phyloP scores from a whole-genome alignment of 768 basidiomycete genomes.

The Mycena vitilis region DNA sequence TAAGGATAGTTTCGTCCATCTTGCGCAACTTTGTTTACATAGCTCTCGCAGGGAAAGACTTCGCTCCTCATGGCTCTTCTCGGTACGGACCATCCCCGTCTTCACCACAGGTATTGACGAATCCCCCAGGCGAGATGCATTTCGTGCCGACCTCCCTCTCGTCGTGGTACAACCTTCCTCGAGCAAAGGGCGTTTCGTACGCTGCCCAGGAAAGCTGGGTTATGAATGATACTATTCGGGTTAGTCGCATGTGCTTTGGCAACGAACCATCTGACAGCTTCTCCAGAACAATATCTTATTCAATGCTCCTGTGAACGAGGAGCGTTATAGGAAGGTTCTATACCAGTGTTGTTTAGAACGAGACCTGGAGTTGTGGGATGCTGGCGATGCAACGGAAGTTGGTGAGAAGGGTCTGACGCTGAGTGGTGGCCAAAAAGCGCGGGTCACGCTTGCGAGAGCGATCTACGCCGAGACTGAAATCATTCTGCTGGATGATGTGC shows the following conservation, averaged over 20 bases:
- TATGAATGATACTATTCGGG: constrained; percentile 80
- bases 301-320: constrained; percentile 79
- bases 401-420: constrained; percentile 62
- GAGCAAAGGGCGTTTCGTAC: constrained; percentile 77
- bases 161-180: constrained; percentile 78
- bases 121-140: constrained; percentile 69
- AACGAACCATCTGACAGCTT: neutral
- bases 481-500: constrained; percentile 80
- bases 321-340: constrained; percentile 81
- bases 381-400: constrained; percentile 76
- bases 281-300: constrained; percentile 83
- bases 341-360: constrained; percentile 79
- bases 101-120: neutral
- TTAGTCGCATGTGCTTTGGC: constrained; percentile 34
- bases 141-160: constrained; percentile 61
- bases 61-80: constrained; percentile 74
- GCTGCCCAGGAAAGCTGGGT: constrained; percentile 91
- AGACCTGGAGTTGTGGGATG: constrained; percentile 77
- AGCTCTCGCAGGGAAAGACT: constrained; percentile 61
- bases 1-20: neutral
- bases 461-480: constrained; percentile 65
- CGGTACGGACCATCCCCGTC: constrained; percentile 44
- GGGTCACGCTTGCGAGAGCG: constrained; percentile 60
- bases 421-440: constrained; percentile 60
- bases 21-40: neutral